A percentile compares a stretch with the other conserved stretches of the same genome.
These are phyloP conservation scores for Clausena lansium DNA, from an alignment of 345 rosid species.

Conservation along the genomic window DNA sequence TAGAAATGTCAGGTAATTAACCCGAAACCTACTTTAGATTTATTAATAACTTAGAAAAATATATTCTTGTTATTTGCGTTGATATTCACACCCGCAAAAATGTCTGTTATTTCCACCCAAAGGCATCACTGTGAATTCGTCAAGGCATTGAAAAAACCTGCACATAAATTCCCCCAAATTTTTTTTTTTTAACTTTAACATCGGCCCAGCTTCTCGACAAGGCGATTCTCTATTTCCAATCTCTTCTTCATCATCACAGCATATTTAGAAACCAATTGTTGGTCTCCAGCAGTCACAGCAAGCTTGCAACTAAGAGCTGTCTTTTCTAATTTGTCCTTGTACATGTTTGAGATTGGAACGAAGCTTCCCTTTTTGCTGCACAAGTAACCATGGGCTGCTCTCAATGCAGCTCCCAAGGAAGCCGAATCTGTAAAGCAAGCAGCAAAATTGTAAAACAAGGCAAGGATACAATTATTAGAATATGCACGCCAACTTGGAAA, in stretches of 20 bases:
- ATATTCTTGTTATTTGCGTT: background rate
- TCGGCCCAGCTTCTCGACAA: slow-evolving; percentile 67
- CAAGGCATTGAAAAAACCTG: background rate
- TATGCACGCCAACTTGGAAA: background rate
- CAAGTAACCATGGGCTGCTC: slow-evolving; percentile 90
- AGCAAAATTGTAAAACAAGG: background rate
- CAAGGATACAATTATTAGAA: background rate
- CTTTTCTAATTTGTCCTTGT: slow-evolving; percentile 59
- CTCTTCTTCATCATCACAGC: slow-evolving; percentile 67
- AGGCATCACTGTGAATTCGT: background rate
- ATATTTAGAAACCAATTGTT: slow-evolving; percentile 46
- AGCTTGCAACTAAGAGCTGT: slow-evolving; percentile 72
- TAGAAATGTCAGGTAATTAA: background rate
- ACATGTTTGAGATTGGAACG: slow-evolving; percentile 59
- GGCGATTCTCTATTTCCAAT: slow-evolving; percentile 64
- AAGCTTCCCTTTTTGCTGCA: slow-evolving; percentile 71
- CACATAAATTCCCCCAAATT: background rate
- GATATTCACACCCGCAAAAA: no score
- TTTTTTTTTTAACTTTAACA: slow-evolving; percentile 16
- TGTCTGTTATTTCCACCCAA: background rate
- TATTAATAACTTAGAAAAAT: background rate
- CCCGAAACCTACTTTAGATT: background rate
- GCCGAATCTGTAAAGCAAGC: slow-evolving; percentile 67
- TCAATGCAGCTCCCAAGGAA: slow-evolving; percentile 88
- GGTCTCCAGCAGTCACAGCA: slow-evolving; percentile 49